Percentiles rank a stretch among this genome's conserved stretches.
These are phyloP conservation scores for Calonectria hongkongensis DNA, from an alignment of 2,329 filamentous ascomycete species.

Conservation along the genomic window DNA sequence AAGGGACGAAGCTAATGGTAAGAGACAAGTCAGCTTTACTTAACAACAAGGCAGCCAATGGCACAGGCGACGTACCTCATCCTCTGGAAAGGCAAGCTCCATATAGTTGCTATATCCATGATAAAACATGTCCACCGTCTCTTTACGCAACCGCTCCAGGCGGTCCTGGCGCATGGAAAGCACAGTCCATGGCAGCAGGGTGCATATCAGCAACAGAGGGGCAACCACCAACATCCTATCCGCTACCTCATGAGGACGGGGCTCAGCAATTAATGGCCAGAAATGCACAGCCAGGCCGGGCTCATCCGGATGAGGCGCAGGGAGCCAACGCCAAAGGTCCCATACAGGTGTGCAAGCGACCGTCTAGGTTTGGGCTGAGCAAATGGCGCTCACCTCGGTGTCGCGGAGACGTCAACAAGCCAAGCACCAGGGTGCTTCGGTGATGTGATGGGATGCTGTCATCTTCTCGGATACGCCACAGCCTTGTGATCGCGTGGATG, in stretches of 20 bases:
- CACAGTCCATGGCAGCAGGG: constrained; percentile 64
- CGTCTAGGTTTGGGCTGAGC: constrained; percentile 43
- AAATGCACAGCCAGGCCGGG: constrained; percentile 46
- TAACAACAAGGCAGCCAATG: background rate
- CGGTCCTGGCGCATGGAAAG: constrained; percentile 73
- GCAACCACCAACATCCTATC: constrained; percentile 56
- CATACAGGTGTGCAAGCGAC: constrained; percentile 30
- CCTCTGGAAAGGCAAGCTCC: constrained; percentile 93
- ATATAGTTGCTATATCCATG: constrained; percentile 98
- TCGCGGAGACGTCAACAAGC: constrained; percentile 38
- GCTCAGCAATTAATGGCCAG: constrained; percentile 44
- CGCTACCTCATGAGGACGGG: constrained; percentile 46
- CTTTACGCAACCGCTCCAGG: constrained; percentile 73
- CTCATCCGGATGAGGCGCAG: constrained; percentile 51
- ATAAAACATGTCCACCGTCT: constrained; percentile 90
- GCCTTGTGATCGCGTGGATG: constrained; percentile 27
- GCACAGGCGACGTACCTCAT: constrained; percentile 75
- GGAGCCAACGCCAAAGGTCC: constrained; percentile 23
- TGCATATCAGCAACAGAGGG: constrained; percentile 52
- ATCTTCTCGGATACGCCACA: constrained; percentile 47
- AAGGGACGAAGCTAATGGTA: constrained; percentile 83
- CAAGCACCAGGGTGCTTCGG: constrained; percentile 37
- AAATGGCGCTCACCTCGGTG: constrained; percentile 46
- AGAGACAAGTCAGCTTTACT: constrained; percentile 45
- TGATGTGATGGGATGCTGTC: constrained; percentile 46